Conservation (phyloP, 345 rosid genomes). For the Syzygium grande region DNA sequence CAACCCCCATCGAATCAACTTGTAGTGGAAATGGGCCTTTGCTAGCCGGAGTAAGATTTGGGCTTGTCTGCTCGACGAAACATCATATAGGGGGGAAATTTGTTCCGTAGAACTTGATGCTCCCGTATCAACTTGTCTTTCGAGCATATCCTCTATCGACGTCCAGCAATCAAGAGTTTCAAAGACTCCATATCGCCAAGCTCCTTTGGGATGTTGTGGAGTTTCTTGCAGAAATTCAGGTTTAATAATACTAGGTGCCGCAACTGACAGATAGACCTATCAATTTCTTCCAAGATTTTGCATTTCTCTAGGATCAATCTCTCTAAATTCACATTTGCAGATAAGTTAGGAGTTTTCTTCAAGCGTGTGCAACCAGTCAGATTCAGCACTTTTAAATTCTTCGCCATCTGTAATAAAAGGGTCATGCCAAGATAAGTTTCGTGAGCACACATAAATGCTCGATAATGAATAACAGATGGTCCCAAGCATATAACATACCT, state of each 20-base stretch:
- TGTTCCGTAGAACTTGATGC: neutral
- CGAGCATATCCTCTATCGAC: neutral
- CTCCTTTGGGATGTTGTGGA: neutral
- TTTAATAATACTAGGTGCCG: neutral
- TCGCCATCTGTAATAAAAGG: neutral
- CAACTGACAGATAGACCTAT: neutral
- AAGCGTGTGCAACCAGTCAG: neutral
- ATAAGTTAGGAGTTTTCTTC: neutral
- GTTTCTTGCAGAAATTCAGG: neutral
- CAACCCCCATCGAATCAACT: too few species aligned
- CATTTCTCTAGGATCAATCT: neutral
- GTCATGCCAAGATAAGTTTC: neutral
- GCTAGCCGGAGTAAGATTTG: neutral
- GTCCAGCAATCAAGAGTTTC: neutral
- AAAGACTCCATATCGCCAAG: neutral
- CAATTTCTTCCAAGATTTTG: neutral
- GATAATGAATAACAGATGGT: neutral
- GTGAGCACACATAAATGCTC: neutral
- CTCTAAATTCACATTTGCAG: neutral
- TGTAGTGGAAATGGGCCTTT: neutral
- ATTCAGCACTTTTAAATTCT: neutral
- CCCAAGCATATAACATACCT: neutral
- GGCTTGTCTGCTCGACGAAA: too few species aligned
- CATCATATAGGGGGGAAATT: neutral
- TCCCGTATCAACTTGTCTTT: neutral